Conservation (phyloP, 371 early-diverging fungal species). For the Mortierella sp. region DNA sequence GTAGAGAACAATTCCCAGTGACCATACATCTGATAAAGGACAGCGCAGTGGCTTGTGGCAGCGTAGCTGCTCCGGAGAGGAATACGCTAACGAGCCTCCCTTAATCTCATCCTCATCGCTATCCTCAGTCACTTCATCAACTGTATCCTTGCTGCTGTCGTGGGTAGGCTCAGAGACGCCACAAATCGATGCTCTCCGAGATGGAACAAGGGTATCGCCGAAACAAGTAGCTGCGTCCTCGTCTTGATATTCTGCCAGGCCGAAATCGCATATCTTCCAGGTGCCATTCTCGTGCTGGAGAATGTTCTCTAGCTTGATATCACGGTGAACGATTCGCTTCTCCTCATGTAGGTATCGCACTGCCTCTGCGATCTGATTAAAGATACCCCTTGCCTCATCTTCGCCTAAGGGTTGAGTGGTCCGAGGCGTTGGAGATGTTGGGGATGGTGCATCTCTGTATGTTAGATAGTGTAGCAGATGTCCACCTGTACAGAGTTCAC, state of each 20-base stretch:
- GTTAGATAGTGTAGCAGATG: constrained; percentile 54
- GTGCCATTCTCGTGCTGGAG: constrained; percentile 63
- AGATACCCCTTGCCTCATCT: constrained; percentile 62
- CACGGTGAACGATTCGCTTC: constrained; percentile 85
- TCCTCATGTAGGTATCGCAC: constrained; percentile 86
- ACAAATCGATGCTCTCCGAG: constrained; percentile 6
- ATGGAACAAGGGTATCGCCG: constrained; percentile 31
- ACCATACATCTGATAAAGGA: constrained; percentile 85
- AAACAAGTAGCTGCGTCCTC: constrained; percentile 42
- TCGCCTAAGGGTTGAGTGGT: constrained; percentile 56
- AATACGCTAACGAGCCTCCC: constrained; percentile 84
- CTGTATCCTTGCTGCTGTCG: neutral
- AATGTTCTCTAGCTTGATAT: constrained; percentile 95
- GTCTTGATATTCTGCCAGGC: constrained; percentile 73
- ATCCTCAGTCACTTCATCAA: neutral
- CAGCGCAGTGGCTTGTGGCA: constrained; percentile 58
- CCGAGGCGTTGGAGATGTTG: neutral
- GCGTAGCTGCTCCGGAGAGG: constrained; percentile 81
- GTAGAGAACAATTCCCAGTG: constrained; percentile 84
- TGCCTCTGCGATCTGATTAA: constrained; percentile 79
- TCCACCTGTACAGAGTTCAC: constrained; percentile 76
- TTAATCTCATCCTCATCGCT: constrained; percentile 31
- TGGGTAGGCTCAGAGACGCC: neutral
- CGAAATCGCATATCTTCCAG: constrained; percentile 94
- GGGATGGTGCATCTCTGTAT: neutral